Evolutionary conservation across 1,284 basidiomycete genomes (phyloP).

Genomic region (Dichomitus squalens): DNA sequence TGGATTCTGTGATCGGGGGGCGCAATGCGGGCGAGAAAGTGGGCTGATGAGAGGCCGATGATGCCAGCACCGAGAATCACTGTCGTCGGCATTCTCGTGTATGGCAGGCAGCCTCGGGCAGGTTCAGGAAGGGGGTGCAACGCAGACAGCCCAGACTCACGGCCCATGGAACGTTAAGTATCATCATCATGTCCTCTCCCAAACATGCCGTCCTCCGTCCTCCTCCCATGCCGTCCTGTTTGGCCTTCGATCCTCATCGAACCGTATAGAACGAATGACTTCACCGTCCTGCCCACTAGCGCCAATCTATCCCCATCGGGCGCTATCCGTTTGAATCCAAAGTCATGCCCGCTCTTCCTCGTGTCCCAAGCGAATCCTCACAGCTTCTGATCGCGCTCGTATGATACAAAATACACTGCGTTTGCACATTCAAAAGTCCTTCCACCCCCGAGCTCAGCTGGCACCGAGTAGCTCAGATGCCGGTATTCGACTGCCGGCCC

Average conservation of each 20-base stretch:
- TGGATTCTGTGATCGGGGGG: conserved; percentile 34
- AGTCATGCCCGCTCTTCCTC: too few relatives aligned
- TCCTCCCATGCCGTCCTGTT: neutral
- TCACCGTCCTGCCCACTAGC: conserved; percentile 15
- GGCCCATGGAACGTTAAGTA: neutral
- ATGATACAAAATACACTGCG: conserved; percentile 2
- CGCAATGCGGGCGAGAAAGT: conserved; percentile 35
- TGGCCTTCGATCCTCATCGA: conserved; percentile 4
- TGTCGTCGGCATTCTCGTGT: conserved; percentile 32
- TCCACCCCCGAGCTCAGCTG: neutral
- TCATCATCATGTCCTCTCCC: too few relatives aligned
- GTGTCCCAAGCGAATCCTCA: neutral
- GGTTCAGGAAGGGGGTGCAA: neutral
- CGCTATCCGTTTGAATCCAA: neutral
- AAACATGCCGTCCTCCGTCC: too few relatives aligned
- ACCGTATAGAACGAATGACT: conserved; percentile 13
- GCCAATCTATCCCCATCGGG: neutral
- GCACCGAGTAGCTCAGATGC: conserved; percentile 10
- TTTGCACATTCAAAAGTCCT: neutral
- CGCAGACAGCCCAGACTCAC: neutral
- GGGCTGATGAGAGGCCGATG: conserved; percentile 57
- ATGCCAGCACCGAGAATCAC: conserved; percentile 55
- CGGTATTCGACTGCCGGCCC: conserved; percentile 35
- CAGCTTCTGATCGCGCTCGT: neutral
- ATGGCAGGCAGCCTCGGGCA: conserved; percentile 5